phyloP scores from a whole-genome alignment of 176 grass and related monocot genomes.

The Chrysopogon serrulatus region DNA sequence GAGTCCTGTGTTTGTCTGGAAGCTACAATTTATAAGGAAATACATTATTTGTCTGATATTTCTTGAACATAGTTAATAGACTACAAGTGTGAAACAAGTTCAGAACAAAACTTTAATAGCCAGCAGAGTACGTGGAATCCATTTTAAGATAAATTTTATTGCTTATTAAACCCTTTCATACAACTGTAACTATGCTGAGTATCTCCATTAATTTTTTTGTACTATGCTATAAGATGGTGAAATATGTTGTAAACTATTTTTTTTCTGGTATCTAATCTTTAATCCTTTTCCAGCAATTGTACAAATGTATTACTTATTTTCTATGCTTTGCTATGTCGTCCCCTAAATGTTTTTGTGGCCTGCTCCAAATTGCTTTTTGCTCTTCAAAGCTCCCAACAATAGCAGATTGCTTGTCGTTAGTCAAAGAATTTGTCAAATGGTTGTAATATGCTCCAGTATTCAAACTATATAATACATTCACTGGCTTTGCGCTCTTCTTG shows the following conservation, averaged over 20 bases:
- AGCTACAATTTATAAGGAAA: conserved; percentile 16
- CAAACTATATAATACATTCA: conserved; percentile 42
- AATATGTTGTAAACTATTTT: conserved; percentile 13
- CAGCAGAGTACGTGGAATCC: background rate
- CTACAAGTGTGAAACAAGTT: background rate
- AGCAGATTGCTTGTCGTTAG: conserved; percentile 37
- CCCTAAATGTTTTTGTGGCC: background rate
- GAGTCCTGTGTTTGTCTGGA: conserved; percentile 14
- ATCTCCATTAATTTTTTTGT: background rate
- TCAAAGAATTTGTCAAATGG: conserved; percentile 41
- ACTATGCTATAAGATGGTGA: background rate
- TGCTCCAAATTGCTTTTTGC: conserved; percentile 51
- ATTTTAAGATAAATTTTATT: background rate
- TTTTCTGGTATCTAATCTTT: conserved; percentile 10
- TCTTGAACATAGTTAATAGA: background rate
- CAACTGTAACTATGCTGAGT: background rate
- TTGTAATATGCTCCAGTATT: conserved; percentile 40
- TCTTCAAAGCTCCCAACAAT: conserved; percentile 63
- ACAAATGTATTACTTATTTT: background rate
- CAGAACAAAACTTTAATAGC: background rate
- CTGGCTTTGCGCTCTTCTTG: conserved; percentile 13
- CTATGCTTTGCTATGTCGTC: background rate
- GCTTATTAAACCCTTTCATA: background rate
- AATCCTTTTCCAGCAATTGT: background rate
- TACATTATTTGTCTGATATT: background rate